Evolutionary conservation across 306 rosid species (phyloP).

Genomic region (Elaeagnus macrophylla): DNA sequence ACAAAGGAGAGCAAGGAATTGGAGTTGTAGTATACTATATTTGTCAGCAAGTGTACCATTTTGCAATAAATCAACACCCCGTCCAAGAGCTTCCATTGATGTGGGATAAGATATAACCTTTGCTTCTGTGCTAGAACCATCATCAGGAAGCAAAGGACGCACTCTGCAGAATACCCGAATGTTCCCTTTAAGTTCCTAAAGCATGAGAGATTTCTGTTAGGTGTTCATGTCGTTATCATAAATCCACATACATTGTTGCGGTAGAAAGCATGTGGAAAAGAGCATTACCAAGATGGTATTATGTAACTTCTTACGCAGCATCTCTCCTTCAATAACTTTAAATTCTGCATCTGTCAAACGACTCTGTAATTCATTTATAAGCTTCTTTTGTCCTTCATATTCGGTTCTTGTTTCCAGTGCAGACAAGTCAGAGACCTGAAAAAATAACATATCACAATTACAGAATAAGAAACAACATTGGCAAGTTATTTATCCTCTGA

Average conservation of each 20-base stretch:
- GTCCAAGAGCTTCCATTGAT: constrained; percentile 75
- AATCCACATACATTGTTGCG: background rate
- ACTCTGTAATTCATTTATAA: constrained; percentile 50
- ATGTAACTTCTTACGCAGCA: constrained; percentile 75
- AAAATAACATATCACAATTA: constrained; percentile 18
- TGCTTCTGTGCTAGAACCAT: constrained; percentile 45
- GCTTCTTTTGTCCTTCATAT: constrained; percentile 64
- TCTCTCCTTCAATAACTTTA: constrained; percentile 79
- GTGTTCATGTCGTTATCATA: background rate
- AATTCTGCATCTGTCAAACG: constrained; percentile 72
- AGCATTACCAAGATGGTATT: constrained; percentile 80
- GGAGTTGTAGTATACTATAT: background rate
- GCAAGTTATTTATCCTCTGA: constrained; percentile 3
- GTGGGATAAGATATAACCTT: constrained; percentile 72
- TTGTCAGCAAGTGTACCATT: constrained; percentile 41
- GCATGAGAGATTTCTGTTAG: constrained; percentile 19
- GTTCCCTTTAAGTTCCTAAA: constrained; percentile 90
- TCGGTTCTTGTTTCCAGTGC: constrained; percentile 64
- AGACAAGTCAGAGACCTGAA: constrained; percentile 67
- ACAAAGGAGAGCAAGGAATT: constrained; percentile 6
- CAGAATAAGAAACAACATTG: background rate
- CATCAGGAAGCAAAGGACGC: constrained; percentile 77
- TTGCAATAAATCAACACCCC: constrained; percentile 71
- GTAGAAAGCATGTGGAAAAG: constrained; percentile 6
- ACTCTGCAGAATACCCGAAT: constrained; percentile 98